Base-by-base conservation (phyloP, 176 grass and related monocot species). In the Canna indica region DNA sequence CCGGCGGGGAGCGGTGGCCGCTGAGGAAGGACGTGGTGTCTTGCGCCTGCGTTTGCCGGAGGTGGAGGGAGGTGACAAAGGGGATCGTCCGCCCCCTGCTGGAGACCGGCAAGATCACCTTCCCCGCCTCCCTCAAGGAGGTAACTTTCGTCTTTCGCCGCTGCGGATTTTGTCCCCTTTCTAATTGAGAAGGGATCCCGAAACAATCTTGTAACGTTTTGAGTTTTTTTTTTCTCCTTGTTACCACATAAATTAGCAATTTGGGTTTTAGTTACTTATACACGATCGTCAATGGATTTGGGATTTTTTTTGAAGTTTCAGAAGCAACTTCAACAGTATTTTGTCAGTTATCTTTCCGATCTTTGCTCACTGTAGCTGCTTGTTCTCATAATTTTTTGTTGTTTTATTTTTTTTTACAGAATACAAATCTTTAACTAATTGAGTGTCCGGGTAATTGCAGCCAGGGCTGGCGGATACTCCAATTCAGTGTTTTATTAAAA, bases 401-500 rank as follows among this genome's bases (percentile, higher is more conserved):
- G 24, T 41, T 11, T 12, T n/a, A 25, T 11, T 3, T 25, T 38
- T 41, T 31, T 33, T 34, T 64, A 30, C 15, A 12, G 5, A 25
- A 24, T 38, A 24, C 42, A 35, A 24, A 38, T 41, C 35, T 4
- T 32, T 66, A 28, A 47, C 22, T 57, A 58, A 44, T 36, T 71
- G 39, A 29, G 64, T 82, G 59, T 45, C 26, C 25, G 54, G 22
- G 14, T 34, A 66, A 71, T 26, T 56, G 64, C 84, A 97, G 93
- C 80, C 93, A 61, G 88, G 88, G 60, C 88, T 88, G 10, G 87
- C 74, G 32, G 86, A 90, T 87, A 78, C 67, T 36, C 85, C 89
- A 50, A 87, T 97, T 76, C 93, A 92, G 32, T 97, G 93, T 77
- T 92, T 97, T 66, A 97, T 97, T 64, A 85, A 57, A 74, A 91